A percentile compares a stretch with the other conserved stretches of the same genome.
These are phyloP conservation scores for Cryptococcus sp. DNA, from an alignment of 1,284 basidiomycete genomes.

Conservation along the genomic window DNA sequence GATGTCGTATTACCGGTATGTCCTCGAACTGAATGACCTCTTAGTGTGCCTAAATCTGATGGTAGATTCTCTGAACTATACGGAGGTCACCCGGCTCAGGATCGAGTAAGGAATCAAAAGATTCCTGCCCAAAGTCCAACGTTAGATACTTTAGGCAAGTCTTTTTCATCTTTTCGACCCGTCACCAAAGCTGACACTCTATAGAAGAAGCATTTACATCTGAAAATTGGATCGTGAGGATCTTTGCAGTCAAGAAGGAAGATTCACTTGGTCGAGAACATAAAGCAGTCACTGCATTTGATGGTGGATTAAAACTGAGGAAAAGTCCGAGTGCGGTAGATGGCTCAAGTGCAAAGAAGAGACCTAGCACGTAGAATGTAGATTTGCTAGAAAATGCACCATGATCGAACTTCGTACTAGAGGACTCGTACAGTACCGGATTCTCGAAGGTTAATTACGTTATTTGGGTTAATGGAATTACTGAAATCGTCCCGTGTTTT, in stretches of 20 bases:
- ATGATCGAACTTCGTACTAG: too few relatives aligned
- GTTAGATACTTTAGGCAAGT: constrained; percentile 76
- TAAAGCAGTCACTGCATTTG: constrained; percentile 80
- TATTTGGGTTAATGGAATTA: too few relatives aligned
- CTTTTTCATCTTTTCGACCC: constrained; percentile 6
- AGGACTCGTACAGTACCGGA: too few relatives aligned
- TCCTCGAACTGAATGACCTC: constrained; percentile 7
- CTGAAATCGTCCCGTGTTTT: too few relatives aligned
- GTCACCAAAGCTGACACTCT: constrained; percentile 2
- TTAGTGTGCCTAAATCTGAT: not conserved
- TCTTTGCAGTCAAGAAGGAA: constrained; percentile 94
- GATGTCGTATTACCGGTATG: constrained; percentile 88
- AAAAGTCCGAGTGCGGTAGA: constrained; percentile 16
- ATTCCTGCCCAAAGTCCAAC: constrained; percentile 72
- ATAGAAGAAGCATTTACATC: constrained; percentile 92
- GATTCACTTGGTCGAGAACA: constrained; percentile 84
- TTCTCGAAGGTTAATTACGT: too few relatives aligned
- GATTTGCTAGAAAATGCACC: not conserved
- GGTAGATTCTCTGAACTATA: constrained; percentile 80
- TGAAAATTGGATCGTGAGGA: constrained; percentile 97
- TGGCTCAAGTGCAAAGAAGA: constrained; percentile 6
- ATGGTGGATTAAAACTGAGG: constrained; percentile 80
- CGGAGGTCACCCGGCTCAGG: constrained; percentile 66
- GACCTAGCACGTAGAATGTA: constrained; percentile 18
- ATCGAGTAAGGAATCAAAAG: constrained; percentile 78